Base-by-base conservation (phyloP, 2,329 filamentous ascomycete genomes). In the Eutypella sp. region DNA sequence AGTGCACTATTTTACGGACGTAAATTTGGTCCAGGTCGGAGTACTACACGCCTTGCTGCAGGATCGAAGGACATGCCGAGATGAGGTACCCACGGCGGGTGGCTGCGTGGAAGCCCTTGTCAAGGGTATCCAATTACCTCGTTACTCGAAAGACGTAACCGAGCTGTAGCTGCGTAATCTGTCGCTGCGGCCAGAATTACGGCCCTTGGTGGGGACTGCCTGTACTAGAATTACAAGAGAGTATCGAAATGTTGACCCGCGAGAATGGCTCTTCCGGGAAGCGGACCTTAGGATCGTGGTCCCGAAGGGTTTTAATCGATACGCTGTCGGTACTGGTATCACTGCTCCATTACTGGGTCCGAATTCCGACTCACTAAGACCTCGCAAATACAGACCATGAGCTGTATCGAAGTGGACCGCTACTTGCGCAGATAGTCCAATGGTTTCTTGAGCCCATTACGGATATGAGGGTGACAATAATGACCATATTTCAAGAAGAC, bases 31-130 rank as follows among this genome's bases (percentile, higher is more conserved):
- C 49, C 41, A 56, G 47, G 51, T 54, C 53, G 54, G 54, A 53
- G 55, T 48, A 33, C 37, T 41, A 60, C 57, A 55, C 60, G 60
- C 57, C 48, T 58, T 50, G 53, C 57, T 64, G 60, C 60, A 64
- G 61, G 60, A 64, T 63, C 60, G 60, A 62, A 53, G 48, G 51
- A 57, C 54, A 59, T 54, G 57, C 60, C 56, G 55, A 64, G 60
- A 64, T 64, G 57, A 64, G 57, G 60, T 61, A 61, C 55, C 49
- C 46, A 43, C 42, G 47, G 48, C 60, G 60, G 61, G 46, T 62
- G 57, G 51, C 57, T 62, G 58, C 61, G 45, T 56, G 49, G 47
- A 42, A 47, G 52, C 47, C 46, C 47, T 54, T 43, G 47, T 53
- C 51, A 46, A 50, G 55, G 45, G 42, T 48, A 51, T 46, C 45